Base-by-base conservation (phyloP, 345 rosid genomes). In the Populus alba region DNA sequence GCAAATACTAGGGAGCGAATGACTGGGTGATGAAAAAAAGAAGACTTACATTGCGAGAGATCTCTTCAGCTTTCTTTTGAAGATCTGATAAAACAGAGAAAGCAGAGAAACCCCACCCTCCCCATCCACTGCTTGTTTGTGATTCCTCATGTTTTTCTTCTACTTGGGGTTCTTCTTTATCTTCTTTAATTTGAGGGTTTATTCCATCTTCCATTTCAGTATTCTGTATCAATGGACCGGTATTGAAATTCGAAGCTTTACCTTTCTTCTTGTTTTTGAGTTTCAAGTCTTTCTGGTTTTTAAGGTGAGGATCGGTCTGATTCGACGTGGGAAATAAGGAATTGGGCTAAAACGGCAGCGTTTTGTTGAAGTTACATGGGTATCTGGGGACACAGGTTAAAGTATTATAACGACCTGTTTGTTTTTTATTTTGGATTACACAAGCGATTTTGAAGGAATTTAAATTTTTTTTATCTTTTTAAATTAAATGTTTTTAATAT, bases 31-130 rank as follows among this genome's bases (percentile, higher is more conserved):
- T 8, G n/a, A 45, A 45, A 49, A 35, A 9, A 18, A 69, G 9
- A 8, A 18, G 18, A 37, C 66, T 59, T 86, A 94, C 99, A 88
- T 89, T 92, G 85, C 98, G 99, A 76, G 97, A 89, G 73, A 96
- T 90, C 89, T 94, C 99, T 82, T 91, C 94, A 0, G 97, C 97
- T 29, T 95, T 97, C 82, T 96, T 94, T 78, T 96, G 99, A 81
- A 96, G 93, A 90, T 92, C 98, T 35, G 98, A 88, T 29, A 96
- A 84, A 74, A 94, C 92, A 3, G 97, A 91, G 79, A 94, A 81
- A 39, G 95, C 78, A 43, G 97, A 89, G 79, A 93, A 91, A 11
- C 97, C 97, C 98, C 99, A 94, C 5, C 98, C 96, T 66, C 98
- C 94, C 84, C 99, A 90, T 45, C 97, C 88, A 4, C 86, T 83